A percentile compares a stretch with the other conserved stretches of the same genome.
Conservation (phyloP, 768 basidiomycete genomes). For the Lentinula detonsa region DNA sequence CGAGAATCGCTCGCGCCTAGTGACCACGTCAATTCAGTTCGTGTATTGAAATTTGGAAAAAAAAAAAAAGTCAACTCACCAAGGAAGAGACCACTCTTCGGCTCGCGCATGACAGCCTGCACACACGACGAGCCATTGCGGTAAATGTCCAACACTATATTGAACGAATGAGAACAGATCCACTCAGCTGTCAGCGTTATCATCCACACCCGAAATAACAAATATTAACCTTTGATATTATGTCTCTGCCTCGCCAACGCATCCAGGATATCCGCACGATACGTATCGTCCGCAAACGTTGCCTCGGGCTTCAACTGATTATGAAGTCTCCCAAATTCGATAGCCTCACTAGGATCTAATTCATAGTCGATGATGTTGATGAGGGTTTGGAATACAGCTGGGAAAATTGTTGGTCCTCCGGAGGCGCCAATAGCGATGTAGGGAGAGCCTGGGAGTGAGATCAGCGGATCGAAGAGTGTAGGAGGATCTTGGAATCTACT, state of each 20-base stretch:
- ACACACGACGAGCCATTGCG: constrained; percentile 40
- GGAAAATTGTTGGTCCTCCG: constrained; percentile 61
- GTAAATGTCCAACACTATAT: constrained; percentile 31
- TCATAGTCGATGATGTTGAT: constrained; percentile 53
- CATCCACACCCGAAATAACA: not conserved
- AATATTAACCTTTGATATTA: constrained; percentile 51
- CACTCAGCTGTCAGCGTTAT: not conserved
- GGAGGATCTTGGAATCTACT: not conserved
- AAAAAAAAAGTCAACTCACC: constrained; percentile 29
- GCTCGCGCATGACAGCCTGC: constrained; percentile 33
- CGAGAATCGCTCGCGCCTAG: constrained; percentile 65
- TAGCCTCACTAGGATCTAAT: constrained; percentile 62
- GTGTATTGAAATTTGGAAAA: not conserved
- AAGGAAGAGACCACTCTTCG: constrained; percentile 33
- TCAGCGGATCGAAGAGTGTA: not conserved
- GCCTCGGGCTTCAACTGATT: constrained; percentile 73
- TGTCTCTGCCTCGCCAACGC: constrained; percentile 62
- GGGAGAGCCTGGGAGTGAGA: constrained; percentile 24
- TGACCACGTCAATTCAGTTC: not conserved
- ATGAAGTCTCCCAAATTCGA: constrained; percentile 83
- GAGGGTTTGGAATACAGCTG: constrained; percentile 52
- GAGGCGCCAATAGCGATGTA: constrained; percentile 58
- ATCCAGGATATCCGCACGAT: constrained; percentile 50
- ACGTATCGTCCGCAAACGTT: constrained; percentile 57
- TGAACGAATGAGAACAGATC: too few relatives aligned